Evolutionary conservation across 495 filamentous ascomycete species (phyloP), one percentile per base, ranked within the genome.

Genomic region (Podospora conica): DNA sequence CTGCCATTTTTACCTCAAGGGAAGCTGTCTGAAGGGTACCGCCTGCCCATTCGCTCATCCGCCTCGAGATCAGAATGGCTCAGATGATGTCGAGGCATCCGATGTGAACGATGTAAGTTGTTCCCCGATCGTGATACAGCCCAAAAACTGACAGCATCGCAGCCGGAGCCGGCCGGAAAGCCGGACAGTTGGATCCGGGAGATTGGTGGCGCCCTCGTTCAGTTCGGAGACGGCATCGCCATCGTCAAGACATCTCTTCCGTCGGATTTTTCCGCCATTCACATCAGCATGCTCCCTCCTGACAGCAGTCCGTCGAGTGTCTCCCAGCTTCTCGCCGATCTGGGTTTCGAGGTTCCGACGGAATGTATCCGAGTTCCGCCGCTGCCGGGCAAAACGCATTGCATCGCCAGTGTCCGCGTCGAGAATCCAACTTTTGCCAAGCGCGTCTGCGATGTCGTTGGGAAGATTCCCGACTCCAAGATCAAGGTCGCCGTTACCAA

Each of bases 181-280:
- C 55, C 28, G 8, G 71, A 73, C 48, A 28, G 59, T 29, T 71
- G 69, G 64, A 58, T 63, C 25, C 66, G 71, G 3, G 60, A 68
- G 27, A 59, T 78, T 9, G 31, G 59, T 4, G 76, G 76, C n/a
- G 71, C 70, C 4, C 21, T 69, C 20, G 72, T 70, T 15, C 60
- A 69, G 15, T 78, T 78, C 22, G 69, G 65, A 6, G 68, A 67
- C n/a, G 77, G 77, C 6, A 73, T 72, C 0, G 57, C 28, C 1
- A 64, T 77, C 18, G 48, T 56, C 11, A 73, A 73, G 55, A 58
- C 73, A 0, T 69, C 70, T 1, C 57, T 74, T 15, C 58, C 58
- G 8, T 62, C 73, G 11, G 76, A 78, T 60, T 73, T 75, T 60
- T 75, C 75, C 1, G 68, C 72, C 11, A 58, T 76, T 21, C 75